A percentile compares a stretch with the other conserved stretches of the same genome.
These are phyloP conservation scores for Saccharomyces mikatae DNA, from an alignment of 805 yeast genomes.

Conservation along the genomic window DNA sequence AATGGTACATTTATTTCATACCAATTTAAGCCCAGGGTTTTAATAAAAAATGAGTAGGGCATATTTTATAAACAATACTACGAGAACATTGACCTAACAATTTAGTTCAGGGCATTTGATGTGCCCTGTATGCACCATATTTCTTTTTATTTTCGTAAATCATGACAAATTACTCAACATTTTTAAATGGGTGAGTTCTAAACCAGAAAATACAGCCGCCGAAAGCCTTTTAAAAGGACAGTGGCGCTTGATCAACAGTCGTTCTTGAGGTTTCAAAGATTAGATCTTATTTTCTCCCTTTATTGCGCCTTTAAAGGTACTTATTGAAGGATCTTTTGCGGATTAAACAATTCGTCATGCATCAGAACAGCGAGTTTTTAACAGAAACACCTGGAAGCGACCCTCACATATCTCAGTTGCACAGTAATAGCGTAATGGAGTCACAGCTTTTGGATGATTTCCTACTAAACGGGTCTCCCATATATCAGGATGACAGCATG, in stretches of 20 bases:
- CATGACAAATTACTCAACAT: background rate
- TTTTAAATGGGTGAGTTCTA: background rate
- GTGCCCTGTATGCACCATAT: background rate
- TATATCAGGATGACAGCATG: background rate
- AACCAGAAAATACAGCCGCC: background rate
- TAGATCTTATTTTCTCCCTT: background rate
- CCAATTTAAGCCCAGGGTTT: background rate
- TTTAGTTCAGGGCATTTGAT: background rate
- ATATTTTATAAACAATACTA: background rate
- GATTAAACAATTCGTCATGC: background rate
- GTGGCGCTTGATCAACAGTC: background rate
- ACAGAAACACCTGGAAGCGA: background rate
- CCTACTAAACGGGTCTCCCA: constrained; percentile 2
- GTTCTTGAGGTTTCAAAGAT: background rate
- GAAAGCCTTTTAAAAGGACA: background rate
- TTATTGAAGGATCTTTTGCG: background rate
- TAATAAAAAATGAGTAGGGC: background rate
- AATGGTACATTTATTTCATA: no score
- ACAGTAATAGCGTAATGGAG: constrained; percentile 4
- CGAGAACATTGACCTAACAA: background rate
- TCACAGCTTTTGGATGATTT: constrained; percentile 25
- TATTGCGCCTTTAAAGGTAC: background rate
- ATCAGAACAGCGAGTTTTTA: background rate
- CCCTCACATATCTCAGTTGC: background rate
- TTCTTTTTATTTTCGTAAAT: background rate